Percentiles rank a stretch among this genome's conserved stretches.
phyloP scores from a whole-genome alignment of 768 basidiomycete genomes.

The Tylopilus subfusipes region DNA sequence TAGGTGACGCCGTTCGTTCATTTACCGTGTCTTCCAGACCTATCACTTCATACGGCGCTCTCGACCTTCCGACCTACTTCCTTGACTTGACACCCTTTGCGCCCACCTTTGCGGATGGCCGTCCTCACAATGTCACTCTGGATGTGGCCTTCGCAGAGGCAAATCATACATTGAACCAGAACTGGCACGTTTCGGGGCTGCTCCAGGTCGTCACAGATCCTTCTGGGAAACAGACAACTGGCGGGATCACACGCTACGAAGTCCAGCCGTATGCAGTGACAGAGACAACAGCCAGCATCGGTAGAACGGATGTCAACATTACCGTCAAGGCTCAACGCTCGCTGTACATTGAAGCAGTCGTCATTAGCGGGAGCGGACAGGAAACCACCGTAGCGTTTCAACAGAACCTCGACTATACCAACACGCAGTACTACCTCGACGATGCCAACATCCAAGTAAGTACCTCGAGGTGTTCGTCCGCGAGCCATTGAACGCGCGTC shows the following conservation, averaged over 20 bases:
- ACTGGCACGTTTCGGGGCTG: slow-evolving; percentile 74
- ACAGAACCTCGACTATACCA: slow-evolving; percentile 60
- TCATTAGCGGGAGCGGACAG: slow-evolving; percentile 60
- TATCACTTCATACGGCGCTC: slow-evolving; percentile 71
- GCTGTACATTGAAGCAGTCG: slow-evolving; percentile 57
- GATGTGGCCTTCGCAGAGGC: slow-evolving; percentile 70
- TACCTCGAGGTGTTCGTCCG: not conserved
- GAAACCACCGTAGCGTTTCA: slow-evolving; percentile 52
- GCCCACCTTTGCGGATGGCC: slow-evolving; percentile 62
- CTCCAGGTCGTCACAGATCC: slow-evolving; percentile 68
- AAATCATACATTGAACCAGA: slow-evolving; percentile 62
- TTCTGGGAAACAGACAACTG: slow-evolving; percentile 62
- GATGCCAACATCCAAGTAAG: slow-evolving; percentile 41
- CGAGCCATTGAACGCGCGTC: not conserved
- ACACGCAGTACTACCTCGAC: slow-evolving; percentile 59
- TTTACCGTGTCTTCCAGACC: slow-evolving; percentile 40
- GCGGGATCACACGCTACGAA: slow-evolving; percentile 57
- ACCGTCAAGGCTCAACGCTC: slow-evolving; percentile 58
- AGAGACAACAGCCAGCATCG: slow-evolving; percentile 43
- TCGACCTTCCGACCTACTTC: slow-evolving; percentile 76
- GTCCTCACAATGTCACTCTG: slow-evolving; percentile 67
- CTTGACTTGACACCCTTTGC: slow-evolving; percentile 77
- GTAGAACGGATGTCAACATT: slow-evolving; percentile 49
- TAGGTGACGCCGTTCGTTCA: not conserved
- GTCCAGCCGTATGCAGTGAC: slow-evolving; percentile 56